Evolutionary conservation across 2,329 filamentous ascomycete genomes (phyloP).

Genomic region (Talaromyces verruculosus): DNA sequence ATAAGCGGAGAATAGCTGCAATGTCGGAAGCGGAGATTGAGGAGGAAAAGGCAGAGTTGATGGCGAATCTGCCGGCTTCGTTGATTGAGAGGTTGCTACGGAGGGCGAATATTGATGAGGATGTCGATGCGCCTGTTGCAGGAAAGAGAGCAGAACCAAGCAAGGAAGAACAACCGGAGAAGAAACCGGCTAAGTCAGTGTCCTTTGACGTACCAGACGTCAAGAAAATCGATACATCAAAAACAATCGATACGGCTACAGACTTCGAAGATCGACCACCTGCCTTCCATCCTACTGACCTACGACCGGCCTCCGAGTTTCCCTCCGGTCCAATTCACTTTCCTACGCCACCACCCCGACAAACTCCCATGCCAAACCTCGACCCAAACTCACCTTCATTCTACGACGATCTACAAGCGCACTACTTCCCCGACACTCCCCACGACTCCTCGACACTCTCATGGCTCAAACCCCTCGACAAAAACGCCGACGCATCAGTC

Average conservation of each 20-base stretch:
- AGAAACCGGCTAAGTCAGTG: slow-evolving; percentile 31
- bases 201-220: slow-evolving; percentile 27
- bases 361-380: slow-evolving; percentile 64
- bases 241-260: slow-evolving; percentile 15
- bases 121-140: neutral
- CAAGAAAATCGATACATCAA: neutral
- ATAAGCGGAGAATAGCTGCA: slow-evolving; percentile 66
- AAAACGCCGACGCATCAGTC: slow-evolving; percentile 57
- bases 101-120: slow-evolving; percentile 72
- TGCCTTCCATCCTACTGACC: slow-evolving; percentile 36
- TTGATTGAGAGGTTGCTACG: slow-evolving; percentile 75
- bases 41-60: slow-evolving; percentile 74
- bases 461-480: slow-evolving; percentile 79
- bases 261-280: slow-evolving; percentile 40
- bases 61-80: slow-evolving; percentile 71
- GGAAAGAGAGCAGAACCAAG: neutral
- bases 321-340: slow-evolving; percentile 43
- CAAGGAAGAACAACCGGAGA: neutral
- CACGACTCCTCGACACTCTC: slow-evolving; percentile 81
- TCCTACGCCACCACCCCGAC: slow-evolving; percentile 45
- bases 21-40: slow-evolving; percentile 85
- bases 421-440: slow-evolving; percentile 89
- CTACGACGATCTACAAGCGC: slow-evolving; percentile 77
- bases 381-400: slow-evolving; percentile 83
- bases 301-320: slow-evolving; percentile 42